Base-by-base conservation (phyloP, 2,329 filamentous ascomycete species). In the Trichoderma guizhouense region DNA sequence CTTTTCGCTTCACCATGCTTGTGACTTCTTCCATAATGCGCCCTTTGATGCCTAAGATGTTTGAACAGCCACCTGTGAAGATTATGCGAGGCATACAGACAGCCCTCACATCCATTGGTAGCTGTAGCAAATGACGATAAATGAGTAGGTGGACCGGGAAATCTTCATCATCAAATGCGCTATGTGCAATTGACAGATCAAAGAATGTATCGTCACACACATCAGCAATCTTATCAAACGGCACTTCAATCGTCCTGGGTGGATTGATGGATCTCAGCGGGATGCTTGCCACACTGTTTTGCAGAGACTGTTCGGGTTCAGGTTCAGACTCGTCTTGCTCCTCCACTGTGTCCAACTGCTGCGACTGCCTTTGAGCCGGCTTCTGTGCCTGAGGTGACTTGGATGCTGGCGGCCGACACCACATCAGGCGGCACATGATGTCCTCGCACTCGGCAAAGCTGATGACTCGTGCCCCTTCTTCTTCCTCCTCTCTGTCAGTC, bases 1-100 rank as follows among this genome's bases (percentile, higher is more conserved):
- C 93, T 73, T 90, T 85, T 58, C 86, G 83, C 18, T 90, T 84
- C 6, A 96, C 86, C 0, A 97, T 83, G 1, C 83, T 81, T 5
- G 87, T 86, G 1, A 98, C 82, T 76, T 98, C 95, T 71, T 92
- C 88, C 36, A 97, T 82, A 47, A 97, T 86, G 30, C 95, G 89
- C 28, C 87, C 86, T 75, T 93, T 94, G 30, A 99, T 83, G 1
- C 96, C 96, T 0, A 95, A 87, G 9, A 98, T 90, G 30, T 88
- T 88, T 7, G 94, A 90, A 62, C 92, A 92, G 2, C 94, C 94
- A 36, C 96, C 96, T 0, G 91, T 92, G 77, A 99, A 92, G 18
- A 97, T 85, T 60, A 98, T 92, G 51, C 95, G 92, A 1, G 94
- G 91, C 90, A 98, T 96, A 80, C 95, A 98, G 5, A 91, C 83